These are phyloP conservation scores for Mycena pura DNA, from an alignment of 768 basidiomycete genomes.

Conservation along the genomic window DNA sequence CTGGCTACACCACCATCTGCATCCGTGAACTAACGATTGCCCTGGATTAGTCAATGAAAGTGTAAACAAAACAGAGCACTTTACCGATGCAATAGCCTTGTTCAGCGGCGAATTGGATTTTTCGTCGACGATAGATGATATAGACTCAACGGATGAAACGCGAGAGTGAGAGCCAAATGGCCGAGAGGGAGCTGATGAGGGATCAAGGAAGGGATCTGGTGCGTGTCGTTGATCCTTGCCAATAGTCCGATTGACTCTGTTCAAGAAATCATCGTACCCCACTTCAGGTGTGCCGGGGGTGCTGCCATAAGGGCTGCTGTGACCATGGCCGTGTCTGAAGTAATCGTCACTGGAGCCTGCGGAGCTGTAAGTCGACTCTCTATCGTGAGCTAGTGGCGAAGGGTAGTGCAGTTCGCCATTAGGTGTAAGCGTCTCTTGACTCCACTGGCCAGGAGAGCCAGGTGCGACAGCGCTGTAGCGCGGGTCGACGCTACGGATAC, in stretches of 20 bases:
- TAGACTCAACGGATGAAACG: constrained; percentile 87
- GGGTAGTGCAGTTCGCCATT: constrained; percentile 44
- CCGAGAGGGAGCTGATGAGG: constrained; percentile 59
- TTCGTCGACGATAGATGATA: constrained; percentile 90
- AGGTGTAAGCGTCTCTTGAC: constrained; percentile 61
- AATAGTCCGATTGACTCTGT: constrained; percentile 84
- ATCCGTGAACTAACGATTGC: constrained; percentile 81
- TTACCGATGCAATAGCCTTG: constrained; percentile 88
- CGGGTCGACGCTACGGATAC: constrained; percentile 37
- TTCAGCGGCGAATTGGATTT: constrained; percentile 91
- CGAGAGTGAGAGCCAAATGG: constrained; percentile 87
- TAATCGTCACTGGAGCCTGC: constrained; percentile 58
- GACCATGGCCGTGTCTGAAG: constrained; percentile 50
- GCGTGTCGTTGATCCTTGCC: constrained; percentile 78
- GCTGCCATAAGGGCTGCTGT: too few species aligned
- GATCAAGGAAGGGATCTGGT: constrained; percentile 88
- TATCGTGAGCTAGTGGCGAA: constrained; percentile 48
- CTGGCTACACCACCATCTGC: constrained; percentile 91
- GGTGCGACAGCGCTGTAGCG: constrained; percentile 41
- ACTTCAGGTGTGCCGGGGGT: constrained; percentile 37
- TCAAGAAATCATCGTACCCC: constrained; percentile 81
- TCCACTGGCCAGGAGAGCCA: constrained; percentile 69
- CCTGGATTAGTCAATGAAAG: constrained; percentile 14
- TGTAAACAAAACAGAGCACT: neutral
- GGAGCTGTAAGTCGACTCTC: constrained; percentile 60